Evolutionary conservation across 495 filamentous ascomycete genomes (phyloP), one percentile per base, ranked within the genome.

Genomic region (Hyaloscypha bicolor): DNA sequence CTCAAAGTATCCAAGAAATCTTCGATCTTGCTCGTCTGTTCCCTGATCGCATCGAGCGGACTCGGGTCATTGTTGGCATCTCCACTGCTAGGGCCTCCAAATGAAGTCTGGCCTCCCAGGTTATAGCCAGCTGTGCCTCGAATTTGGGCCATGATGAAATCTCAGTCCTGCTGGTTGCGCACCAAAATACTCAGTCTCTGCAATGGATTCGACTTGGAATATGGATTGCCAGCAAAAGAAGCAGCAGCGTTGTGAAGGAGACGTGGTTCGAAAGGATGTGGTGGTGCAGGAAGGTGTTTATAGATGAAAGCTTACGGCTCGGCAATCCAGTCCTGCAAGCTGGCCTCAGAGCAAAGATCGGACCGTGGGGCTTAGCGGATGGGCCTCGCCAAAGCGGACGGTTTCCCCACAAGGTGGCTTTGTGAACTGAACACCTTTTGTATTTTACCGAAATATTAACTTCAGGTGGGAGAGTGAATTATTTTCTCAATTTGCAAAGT

Each of bases 1-100:
- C 92, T 88, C 71, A 94, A 57, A 14, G 90, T 93, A 77, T 99
- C 95, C 76, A 99, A 78, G 79, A 91, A 83, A 76, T 99, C 95
- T 80, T 99, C 95, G 70, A 99, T 96, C 84, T 97, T 97, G 86
- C 90, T 96, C 35, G 95, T 98, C 77, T 98, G 93, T 79, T 92
- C 89, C 60, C 95, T 86, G 72, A 99, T 94, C 55, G 90, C 84
- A 77, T 97, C 96, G 57, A 99, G 87, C 58, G 95, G 91, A 80
- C 91, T 94, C 33, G 92, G 89, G 72, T 95, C 92, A 48, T 48
- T 48, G 78, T 81, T 86, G 67, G 86, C 82, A 72, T 86, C 84
- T 75, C 81, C 81, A 75, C 86, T 80, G 73, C 84, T 80, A 56
- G 87, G 84, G 35, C 83, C 86, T 51, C 90, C 90, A 72, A 94